Base-by-base conservation (phyloP, 1,284 basidiomycete species). In the Pterulicium gracile region DNA sequence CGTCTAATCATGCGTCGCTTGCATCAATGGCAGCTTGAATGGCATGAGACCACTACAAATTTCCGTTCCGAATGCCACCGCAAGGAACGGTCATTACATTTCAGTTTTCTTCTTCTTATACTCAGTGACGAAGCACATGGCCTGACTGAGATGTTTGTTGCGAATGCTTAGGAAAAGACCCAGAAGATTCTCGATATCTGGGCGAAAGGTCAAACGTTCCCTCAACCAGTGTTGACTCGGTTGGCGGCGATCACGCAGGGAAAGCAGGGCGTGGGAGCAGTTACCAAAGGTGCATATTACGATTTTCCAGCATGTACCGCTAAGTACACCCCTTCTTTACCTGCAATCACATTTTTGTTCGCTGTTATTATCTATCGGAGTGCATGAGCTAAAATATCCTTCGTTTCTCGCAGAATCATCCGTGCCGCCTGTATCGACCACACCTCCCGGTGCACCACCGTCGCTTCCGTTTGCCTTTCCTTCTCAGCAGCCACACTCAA, bases 131-230 rank as follows among this genome's bases (percentile, higher is more conserved):
- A 50, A 54, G 58, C 54, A 58, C 50, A 47, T 50, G 47, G 54
- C 64, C 73, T 72, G 57, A 68, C 66, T 66, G 55, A 58, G 56
- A 51, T 55, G 46, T 56, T 60, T 57, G 58, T 63, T 56, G n/a
- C n/a, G 52, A 53, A 56, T 58, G 57, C 62, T 72, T 22, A 96
- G 92, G 93, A 95, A 70, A 96, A 96, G 68, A 77, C 87, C 44
- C 84, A 85, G 72, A 96, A 95, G 68, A 81, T 96, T 58, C 76
- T 92, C 65, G 93, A 95, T 65, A 95, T 96, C 57, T 96, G 92
- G 92, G 75, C 74, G 58, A 93, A 91, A 65, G 78, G 79, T 51
- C 77, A 71, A 64, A 93, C 92, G 42, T 96, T 96, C 67, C 81
- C 88, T 49, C 60, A 79, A 54, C 60, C 71, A 54, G 75, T 86